Evolutionary conservation across 805 yeast species (phyloP), one percentile per base, ranked within the genome.

Genomic region (Brettanomyces nanus): DNA sequence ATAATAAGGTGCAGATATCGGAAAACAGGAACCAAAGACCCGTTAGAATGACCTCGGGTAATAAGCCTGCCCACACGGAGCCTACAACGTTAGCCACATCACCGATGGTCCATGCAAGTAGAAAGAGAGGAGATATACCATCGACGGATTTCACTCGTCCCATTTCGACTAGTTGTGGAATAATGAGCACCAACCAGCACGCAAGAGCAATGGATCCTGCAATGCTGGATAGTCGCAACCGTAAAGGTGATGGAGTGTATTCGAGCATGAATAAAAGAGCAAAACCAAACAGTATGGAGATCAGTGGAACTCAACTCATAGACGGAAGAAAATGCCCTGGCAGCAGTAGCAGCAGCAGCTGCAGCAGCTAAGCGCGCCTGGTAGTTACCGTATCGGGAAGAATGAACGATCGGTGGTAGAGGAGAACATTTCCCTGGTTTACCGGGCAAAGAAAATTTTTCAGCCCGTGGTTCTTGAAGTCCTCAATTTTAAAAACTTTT

Each of bases 141-240:
- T 81, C 89, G 4, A 86, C 84, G 14, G 77, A 70, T 51, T 83
- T 77, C 38, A 77, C 59, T 38, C 83, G 61, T 87, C 87, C 84
- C 59, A 83, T 90, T 54, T 83, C 94, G 19, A 83, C 69, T 33
- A 83, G 66, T 54, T 83, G 94, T 1, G 94, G 92, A 46, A 84
- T 61, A 41, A 83, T 67, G 29, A 83, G 59, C 11, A 83, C 87
- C 10, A 84, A 69, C 87, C 89, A 84, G 55, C 90, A 80, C 1
- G 90, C 86, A 30, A 83, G 66, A 55, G 80, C 73, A 6, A 82
- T 70, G 10, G 85, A 77, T 2, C 90, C 90, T 54, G 77, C 69
- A 3, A 79, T 60, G 2, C 84, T 83, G 3, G 85, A 74, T 21
- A 75, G 57, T 13, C 68, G 64, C 23, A 58, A 54, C 38, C 80